A percentile compares a stretch with the other conserved stretches of the same genome.
Conservation (phyloP, 2,329 filamentous ascomycete genomes). For the Verticillium albo-atrum region DNA sequence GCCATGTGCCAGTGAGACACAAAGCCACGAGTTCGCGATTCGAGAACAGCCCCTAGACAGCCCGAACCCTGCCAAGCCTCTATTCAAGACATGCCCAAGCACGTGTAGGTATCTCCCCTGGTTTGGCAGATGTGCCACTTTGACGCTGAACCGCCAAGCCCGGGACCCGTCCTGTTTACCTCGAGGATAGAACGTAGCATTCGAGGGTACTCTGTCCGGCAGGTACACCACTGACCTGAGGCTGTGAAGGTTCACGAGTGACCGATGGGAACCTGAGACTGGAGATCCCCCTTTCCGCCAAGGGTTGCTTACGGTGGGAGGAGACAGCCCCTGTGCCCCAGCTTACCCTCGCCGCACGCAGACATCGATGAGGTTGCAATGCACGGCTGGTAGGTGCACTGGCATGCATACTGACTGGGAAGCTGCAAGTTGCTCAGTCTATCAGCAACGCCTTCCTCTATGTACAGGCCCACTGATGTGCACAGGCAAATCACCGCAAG, state of each 20-base stretch:
- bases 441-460: neutral
- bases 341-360: neutral
- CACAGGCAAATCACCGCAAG: neutral
- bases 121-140: neutral
- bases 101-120: neutral
- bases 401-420: neutral
- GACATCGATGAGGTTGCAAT: neutral
- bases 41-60: neutral
- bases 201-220: neutral
- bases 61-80: neutral
- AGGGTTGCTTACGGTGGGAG: neutral
- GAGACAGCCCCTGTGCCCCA: neutral
- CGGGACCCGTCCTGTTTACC: neutral
- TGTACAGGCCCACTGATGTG: neutral
- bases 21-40: neutral
- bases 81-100: neutral
- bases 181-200: neutral
- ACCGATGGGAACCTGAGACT: neutral
- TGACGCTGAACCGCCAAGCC: neutral
- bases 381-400: neutral
- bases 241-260: neutral
- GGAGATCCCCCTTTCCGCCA: neutral
- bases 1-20: neutral
- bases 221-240: neutral
- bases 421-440: neutral